Percentiles rank a stretch among this genome's conserved stretches.
Conservation (phyloP, 2,329 filamentous ascomycete genomes). For the Exophiala dermatitidis region DNA sequence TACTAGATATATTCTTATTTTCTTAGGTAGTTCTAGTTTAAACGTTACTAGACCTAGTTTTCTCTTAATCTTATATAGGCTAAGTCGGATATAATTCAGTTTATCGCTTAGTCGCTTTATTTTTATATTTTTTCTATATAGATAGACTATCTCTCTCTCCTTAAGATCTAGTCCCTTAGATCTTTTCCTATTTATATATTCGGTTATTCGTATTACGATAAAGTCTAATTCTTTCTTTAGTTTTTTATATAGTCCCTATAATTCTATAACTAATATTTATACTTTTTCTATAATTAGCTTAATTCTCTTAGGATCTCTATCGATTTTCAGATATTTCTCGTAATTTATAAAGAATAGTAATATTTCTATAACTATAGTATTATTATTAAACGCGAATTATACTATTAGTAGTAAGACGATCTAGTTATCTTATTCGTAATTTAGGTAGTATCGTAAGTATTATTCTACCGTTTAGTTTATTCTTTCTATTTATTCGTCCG, state of each 20-base stretch:
- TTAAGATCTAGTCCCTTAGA: conserved; percentile 5
- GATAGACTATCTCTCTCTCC: conserved; percentile 7
- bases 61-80: conserved; percentile 10
- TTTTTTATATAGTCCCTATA: conserved; percentile 4
- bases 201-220: conserved; percentile 3
- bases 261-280: background rate
- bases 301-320: background rate
- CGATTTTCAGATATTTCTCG: background rate
- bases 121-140: conserved; percentile 16
- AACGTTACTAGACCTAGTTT: conserved; percentile 12
- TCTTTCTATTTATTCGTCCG: conserved; percentile 12
- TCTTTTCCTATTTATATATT: conserved; percentile 7
- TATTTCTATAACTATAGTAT: conserved; percentile 1
- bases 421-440: conserved; percentile 19
- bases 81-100: conserved; percentile 12
- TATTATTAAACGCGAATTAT: background rate
- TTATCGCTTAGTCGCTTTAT: conserved; percentile 13
- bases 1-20: conserved; percentile 9
- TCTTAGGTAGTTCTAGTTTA: conserved; percentile 9
- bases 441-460: conserved; percentile 17
- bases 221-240: conserved; percentile 7
- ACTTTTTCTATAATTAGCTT: conserved; percentile 1
- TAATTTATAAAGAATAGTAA: conserved; percentile 13
- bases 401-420: conserved; percentile 1
- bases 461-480: conserved; percentile 19